A percentile compares a stretch with the other conserved stretches of the same genome.
phyloP scores from a whole-genome alignment of 2,329 filamentous ascomycete genomes.

The Lachnellula arida region DNA sequence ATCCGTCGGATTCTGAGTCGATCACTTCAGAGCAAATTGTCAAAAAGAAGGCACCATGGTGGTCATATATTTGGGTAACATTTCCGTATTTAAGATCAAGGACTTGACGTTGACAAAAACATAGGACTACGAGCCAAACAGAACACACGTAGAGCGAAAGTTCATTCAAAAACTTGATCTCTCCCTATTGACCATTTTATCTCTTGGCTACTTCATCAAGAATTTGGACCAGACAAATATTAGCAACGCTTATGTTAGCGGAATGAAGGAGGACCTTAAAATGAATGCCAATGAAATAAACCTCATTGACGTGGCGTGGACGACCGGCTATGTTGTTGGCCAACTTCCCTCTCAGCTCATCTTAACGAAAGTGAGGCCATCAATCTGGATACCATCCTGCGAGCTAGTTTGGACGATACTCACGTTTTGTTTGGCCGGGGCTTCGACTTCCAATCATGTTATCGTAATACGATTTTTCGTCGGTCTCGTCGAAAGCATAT shows the following conservation, averaged over 20 bases:
- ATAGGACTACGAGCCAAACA: slow-evolving; percentile 24
- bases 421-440: slow-evolving; percentile 36
- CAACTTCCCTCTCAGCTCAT: slow-evolving; percentile 38
- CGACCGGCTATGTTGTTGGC: slow-evolving; percentile 53
- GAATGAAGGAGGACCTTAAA: slow-evolving; percentile 45
- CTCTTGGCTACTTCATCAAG: slow-evolving; percentile 29
- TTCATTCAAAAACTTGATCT: slow-evolving; percentile 28
- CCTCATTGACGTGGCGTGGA: slow-evolving; percentile 39
- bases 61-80: slow-evolving; percentile 26
- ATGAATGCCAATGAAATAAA: slow-evolving; percentile 38
- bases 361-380: slow-evolving; percentile 39
- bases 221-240: slow-evolving; percentile 28
- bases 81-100: not conserved
- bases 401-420: slow-evolving; percentile 35
- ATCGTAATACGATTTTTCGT: slow-evolving; percentile 42
- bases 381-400: slow-evolving; percentile 40
- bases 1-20: slow-evolving; percentile 8
- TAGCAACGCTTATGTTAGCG: slow-evolving; percentile 39
- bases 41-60: slow-evolving; percentile 22
- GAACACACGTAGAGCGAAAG: slow-evolving; percentile 17
- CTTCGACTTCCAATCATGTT: slow-evolving; percentile 31
- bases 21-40: slow-evolving; percentile 1
- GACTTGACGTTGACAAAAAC: not conserved
- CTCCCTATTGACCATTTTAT: slow-evolving; percentile 26
- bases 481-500: slow-evolving; percentile 30